Conservation (phyloP, 192 early-diverging fungal genomes). For the Glomus cerebriforme region DNA sequence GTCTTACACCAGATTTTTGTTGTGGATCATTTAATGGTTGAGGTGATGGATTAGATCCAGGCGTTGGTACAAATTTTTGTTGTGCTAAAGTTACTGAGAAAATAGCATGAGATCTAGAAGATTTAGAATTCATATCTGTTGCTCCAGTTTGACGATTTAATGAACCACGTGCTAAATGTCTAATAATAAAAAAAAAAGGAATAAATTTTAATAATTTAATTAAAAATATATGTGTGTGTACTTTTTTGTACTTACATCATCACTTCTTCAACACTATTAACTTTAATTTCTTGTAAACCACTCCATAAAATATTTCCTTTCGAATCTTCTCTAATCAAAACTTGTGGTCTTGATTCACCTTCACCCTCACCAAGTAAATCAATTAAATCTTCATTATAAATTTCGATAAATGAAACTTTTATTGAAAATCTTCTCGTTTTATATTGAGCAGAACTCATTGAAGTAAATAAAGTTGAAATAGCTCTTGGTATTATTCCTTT, state of each 20-base stretch:
- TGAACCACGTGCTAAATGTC: slow-evolving; percentile 69
- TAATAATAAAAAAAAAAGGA: neutral
- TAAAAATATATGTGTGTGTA: neutral
- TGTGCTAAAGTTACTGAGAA: slow-evolving; percentile 90
- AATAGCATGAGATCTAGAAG: slow-evolving; percentile 95
- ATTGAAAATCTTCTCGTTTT: slow-evolving; percentile 45
- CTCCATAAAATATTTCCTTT: slow-evolving; percentile 87
- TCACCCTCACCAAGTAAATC: slow-evolving; percentile 76
- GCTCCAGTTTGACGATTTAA: slow-evolving; percentile 82
- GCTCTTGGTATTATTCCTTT: slow-evolving; percentile 74
- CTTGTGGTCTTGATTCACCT: slow-evolving; percentile 56
- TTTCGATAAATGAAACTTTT: slow-evolving; percentile 91
- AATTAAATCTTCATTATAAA: slow-evolving; percentile 96
- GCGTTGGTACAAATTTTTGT: slow-evolving; percentile 48
- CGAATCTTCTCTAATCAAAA: slow-evolving; percentile 82
- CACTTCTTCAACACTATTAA: slow-evolving; percentile 69
- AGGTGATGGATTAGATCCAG: slow-evolving; percentile 13
- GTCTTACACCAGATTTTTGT: slow-evolving; percentile 9
- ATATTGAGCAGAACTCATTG: slow-evolving; percentile 34
- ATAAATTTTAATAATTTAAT: neutral
- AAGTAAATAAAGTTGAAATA: slow-evolving; percentile 62
- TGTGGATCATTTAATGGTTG: neutral
- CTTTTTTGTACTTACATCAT: slow-evolving; percentile 38
- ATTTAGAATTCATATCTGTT: slow-evolving; percentile 96
- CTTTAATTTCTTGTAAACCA: slow-evolving; percentile 78